Percentiles rank a stretch among this genome's conserved stretches.
Conservation (phyloP, 805 yeast species). For the Metschnikowia vanudenii region DNA sequence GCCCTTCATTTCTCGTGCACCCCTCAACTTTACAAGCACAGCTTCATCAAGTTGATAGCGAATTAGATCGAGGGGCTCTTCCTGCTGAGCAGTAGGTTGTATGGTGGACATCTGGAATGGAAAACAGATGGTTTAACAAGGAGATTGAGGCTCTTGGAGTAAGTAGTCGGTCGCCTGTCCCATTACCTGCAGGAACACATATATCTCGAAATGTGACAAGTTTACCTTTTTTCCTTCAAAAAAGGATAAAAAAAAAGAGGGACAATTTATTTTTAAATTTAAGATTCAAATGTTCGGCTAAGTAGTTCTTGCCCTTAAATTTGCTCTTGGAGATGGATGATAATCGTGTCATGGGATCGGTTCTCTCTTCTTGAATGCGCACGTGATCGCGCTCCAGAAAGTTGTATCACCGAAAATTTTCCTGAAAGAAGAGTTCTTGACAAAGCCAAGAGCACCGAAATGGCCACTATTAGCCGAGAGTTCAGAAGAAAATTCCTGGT, state of each 20-base stretch:
- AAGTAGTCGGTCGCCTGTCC: not conserved
- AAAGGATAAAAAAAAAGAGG: too few species aligned
- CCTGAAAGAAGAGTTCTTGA: not conserved
- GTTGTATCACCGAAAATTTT: conserved; percentile 1
- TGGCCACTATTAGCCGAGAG: conserved; percentile 7
- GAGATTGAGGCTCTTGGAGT: too few species aligned
- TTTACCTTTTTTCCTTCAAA: too few species aligned
- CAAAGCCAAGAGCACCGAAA: conserved; percentile 1
- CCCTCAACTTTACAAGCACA: conserved; percentile 86
- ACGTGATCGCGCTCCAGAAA: conserved; percentile 9
- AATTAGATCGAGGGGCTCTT: conserved; percentile 88
- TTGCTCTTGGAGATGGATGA: too few species aligned
- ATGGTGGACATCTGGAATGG: conserved; percentile 30
- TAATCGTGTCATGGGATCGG: not conserved
- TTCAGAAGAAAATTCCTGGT: conserved; percentile 16
- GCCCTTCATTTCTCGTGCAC: conserved; percentile 90
- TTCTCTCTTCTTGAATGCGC: not conserved
- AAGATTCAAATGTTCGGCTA: too few species aligned
- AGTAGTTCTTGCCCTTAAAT: too few species aligned
- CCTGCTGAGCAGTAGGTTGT: conserved; percentile 33
- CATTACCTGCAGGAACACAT: not conserved
- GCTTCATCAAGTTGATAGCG: conserved; percentile 83
- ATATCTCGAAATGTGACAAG: too few species aligned
- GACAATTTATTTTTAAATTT: too few species aligned
- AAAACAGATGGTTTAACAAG: not conserved